These are phyloP conservation scores for Chrysosporium keratinophilum DNA, from an alignment of 2,329 filamentous ascomycete species.

Conservation along the genomic window DNA sequence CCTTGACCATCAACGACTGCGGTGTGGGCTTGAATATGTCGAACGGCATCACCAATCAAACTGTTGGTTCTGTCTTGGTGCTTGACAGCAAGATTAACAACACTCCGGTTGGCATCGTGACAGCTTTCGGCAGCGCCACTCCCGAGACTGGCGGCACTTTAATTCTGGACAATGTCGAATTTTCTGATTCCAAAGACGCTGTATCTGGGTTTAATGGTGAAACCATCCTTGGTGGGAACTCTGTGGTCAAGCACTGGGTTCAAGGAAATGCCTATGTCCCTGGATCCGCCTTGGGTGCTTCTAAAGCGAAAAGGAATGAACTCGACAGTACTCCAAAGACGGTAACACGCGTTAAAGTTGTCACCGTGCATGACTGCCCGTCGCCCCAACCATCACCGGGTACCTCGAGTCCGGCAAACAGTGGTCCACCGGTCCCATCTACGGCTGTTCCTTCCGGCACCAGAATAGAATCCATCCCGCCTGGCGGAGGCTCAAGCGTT, in stretches of 20 bases:
- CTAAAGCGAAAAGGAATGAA: slow-evolving; percentile 9
- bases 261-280: slow-evolving; percentile 65
- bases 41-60: slow-evolving; percentile 53
- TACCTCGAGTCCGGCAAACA: neutral
- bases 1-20: slow-evolving; percentile 62
- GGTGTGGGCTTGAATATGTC: slow-evolving; percentile 71
- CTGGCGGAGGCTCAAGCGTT: slow-evolving; percentile 8
- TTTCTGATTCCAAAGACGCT: slow-evolving; percentile 57
- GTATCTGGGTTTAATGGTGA: slow-evolving; percentile 50
- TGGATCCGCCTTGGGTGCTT: neutral
- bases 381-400: neutral
- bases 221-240: slow-evolving; percentile 57
- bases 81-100: slow-evolving; percentile 70
- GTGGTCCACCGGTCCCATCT: slow-evolving; percentile 1
- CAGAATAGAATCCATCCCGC: neutral
- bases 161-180: slow-evolving; percentile 82
- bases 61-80: slow-evolving; percentile 74
- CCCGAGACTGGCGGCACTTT: slow-evolving; percentile 67
- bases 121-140: slow-evolving; percentile 56
- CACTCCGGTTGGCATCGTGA: slow-evolving; percentile 66
- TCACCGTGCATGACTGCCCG: slow-evolving; percentile 2
- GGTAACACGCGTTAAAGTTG: neutral
- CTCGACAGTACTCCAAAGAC: slow-evolving; percentile 12
- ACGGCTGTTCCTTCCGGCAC: slow-evolving; percentile 5
- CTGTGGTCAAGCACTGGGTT: slow-evolving; percentile 59